Evolutionary conservation across 1,139 yeast genomes (phyloP).

Genomic region (Spencermartinsiella ligniputridi): DNA sequence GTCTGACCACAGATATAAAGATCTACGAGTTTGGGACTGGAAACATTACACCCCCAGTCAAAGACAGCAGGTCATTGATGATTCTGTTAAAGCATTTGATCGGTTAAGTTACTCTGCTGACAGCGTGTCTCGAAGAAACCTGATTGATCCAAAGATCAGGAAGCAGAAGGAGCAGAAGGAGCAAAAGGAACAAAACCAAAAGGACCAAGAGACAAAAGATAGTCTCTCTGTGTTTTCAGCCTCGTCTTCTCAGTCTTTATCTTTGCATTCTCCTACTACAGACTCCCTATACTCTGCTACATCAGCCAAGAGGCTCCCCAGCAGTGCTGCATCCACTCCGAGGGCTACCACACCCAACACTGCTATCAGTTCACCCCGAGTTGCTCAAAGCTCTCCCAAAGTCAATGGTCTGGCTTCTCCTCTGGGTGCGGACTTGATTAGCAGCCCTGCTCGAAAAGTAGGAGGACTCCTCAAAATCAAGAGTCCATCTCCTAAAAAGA

Average conservation of each 20-base stretch:
- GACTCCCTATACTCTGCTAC: background rate
- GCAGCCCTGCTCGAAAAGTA: background rate
- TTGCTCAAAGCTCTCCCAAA: background rate
- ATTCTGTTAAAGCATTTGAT: slow-evolving; percentile 32
- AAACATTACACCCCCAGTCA: slow-evolving; percentile 32
- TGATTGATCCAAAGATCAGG: slow-evolving; percentile 30
- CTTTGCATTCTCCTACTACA: background rate
- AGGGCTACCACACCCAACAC: background rate
- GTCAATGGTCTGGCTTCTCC: background rate
- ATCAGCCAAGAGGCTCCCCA: background rate
- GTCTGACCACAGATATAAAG: slow-evolving; percentile 31
- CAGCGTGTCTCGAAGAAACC: slow-evolving; percentile 30
- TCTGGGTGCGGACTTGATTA: background rate
- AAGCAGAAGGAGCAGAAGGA: background rate
- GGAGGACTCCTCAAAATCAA: background rate
- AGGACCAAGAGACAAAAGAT: background rate
- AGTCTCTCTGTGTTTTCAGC: background rate
- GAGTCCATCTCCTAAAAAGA: background rate
- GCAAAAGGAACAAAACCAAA: background rate
- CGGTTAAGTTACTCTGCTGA: slow-evolving; percentile 27
- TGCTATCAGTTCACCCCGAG: background rate
- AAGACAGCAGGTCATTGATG: slow-evolving; percentile 29
- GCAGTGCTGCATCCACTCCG: background rate
- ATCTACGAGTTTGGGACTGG: slow-evolving; percentile 38
- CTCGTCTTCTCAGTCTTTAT: background rate